Base-by-base conservation (phyloP, 352 stramenopile species). In the Phytopythium sindhum region DNA sequence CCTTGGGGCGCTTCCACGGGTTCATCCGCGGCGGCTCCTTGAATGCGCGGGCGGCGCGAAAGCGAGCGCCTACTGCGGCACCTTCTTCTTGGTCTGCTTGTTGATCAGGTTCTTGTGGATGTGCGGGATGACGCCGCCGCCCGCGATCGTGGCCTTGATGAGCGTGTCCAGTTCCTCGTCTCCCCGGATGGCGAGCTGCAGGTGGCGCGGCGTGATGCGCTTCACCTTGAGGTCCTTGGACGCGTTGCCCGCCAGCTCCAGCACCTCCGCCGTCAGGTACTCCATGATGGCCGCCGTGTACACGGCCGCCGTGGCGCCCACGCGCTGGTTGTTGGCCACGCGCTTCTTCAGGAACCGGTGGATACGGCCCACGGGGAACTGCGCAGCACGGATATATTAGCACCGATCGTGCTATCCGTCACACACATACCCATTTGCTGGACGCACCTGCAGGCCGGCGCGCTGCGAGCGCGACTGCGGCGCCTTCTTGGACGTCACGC, bases 31-130 rank as follows among this genome's bases (percentile, higher is more conserved):
- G 42, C 3, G n/a, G 42, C 42, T 26, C 42, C 19, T 26, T 19
- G 14, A 4, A 4, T 50, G 42, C 6, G 3, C 10, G 33, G 7
- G 14, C 33, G 8, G 42, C 42, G 17, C 42, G 42, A 10, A 10
- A 50, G 55, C 55, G 24, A 12, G 11, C 3, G 41, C 64, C 60
- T 88, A 91, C 68, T 91, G 78, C 56, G 81, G 74, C 53, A 82
- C 76, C 64, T 91, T 92, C 80, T 96, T 95, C 77, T 96, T 96
- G 60, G 78, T 82, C 69, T 91, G 79, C 88, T 99, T 99, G 88
- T 98, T 99, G 78, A 99, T 99, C 55, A 99, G 95, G 54, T 95
- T 98, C 85, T 99, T 99, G 95, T 99, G 98, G 77, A 99, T 99
- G 84, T 99, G 95, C 37, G 98, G 98, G 72, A 99, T 99, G 60